phyloP scores from a whole-genome alignment of 441 rosid species.

The Brassica balearica region DNA sequence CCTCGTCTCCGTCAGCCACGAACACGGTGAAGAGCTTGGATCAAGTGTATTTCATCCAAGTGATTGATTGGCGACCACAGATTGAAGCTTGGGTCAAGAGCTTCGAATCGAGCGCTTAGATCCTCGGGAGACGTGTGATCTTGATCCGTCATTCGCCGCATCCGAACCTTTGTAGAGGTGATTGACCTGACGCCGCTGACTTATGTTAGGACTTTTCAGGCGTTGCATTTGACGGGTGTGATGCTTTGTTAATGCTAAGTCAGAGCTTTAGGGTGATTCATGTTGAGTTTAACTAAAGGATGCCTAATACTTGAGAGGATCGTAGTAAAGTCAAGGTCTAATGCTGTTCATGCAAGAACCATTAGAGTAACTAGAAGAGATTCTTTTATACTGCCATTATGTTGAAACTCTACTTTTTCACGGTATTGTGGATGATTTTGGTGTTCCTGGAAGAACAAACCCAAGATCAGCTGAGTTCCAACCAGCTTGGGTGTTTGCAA shows the following conservation, averaged over 20 bases:
- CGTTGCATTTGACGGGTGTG: conserved; percentile 87
- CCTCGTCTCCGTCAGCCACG: no score
- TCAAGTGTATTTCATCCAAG: no score
- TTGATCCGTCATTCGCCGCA: conserved; percentile 99
- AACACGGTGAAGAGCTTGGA: no score
- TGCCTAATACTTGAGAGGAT: no score
- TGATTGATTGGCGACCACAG: no score
- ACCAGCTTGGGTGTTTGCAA: conserved; percentile 72
- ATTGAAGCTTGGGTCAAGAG: no score
- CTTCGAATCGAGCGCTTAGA: conserved; percentile 11
- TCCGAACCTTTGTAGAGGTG: conserved; percentile 82
- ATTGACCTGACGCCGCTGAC: conserved; percentile 61
- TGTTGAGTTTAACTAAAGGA: no score
- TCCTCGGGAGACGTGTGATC: conserved; percentile 97
- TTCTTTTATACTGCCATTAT: conserved; percentile 16
- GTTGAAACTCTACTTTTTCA: conserved; percentile 28
- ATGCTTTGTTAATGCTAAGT: conserved; percentile 78
- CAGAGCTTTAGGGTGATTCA: no score
- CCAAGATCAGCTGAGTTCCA: conserved; percentile 55
- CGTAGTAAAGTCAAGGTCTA: no score
- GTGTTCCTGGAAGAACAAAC: conserved; percentile 61
- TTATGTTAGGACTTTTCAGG: conserved; percentile 90
- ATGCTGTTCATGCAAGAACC: conserved; percentile 80
- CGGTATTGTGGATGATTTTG: conserved; percentile 70
- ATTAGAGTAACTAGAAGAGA: conserved; percentile 51